Percentiles rank a stretch among this genome's conserved stretches.
phyloP scores from a whole-genome alignment of 495 filamentous ascomycete species.

The Xylaria curta region DNA sequence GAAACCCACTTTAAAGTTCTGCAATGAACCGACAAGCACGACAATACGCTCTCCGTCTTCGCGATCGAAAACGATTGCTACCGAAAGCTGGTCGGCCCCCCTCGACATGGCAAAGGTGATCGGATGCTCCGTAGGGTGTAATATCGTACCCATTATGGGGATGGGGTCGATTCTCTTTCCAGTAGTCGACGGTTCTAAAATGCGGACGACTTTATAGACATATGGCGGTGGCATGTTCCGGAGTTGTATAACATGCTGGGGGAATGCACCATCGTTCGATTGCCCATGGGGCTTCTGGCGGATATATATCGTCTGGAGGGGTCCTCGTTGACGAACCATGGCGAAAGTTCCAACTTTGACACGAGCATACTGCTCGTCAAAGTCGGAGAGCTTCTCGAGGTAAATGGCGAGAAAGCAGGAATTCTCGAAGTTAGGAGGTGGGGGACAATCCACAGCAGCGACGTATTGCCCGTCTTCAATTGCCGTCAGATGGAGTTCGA shows the following conservation, averaged over 20 bases:
- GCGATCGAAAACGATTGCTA: not conserved
- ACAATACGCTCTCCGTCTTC: not conserved
- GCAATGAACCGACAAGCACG: not conserved
- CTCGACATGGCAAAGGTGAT: not conserved
- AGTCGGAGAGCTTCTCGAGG: slow-evolving; percentile 25
- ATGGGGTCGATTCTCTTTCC: not conserved
- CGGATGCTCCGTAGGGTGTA: too few species aligned
- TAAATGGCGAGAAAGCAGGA: slow-evolving; percentile 30
- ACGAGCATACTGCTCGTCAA: slow-evolving; percentile 29
- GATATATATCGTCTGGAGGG: slow-evolving; percentile 28
- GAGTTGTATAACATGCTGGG: slow-evolving; percentile 25
- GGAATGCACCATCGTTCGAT: slow-evolving; percentile 22
- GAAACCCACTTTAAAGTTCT: slow-evolving; percentile 5
- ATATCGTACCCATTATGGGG: not conserved
- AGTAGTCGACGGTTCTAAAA: not conserved
- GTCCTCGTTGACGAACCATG: slow-evolving; percentile 22
- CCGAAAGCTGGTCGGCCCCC: slow-evolving; percentile 8
- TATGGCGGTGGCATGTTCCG: slow-evolving; percentile 4
- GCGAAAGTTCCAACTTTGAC: slow-evolving; percentile 25
- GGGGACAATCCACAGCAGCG: slow-evolving; percentile 27
- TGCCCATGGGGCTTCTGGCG: slow-evolving; percentile 25
- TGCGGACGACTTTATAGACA: slow-evolving; percentile 17
- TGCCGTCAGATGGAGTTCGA: slow-evolving; percentile 20
- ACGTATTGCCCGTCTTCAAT: slow-evolving; percentile 2
- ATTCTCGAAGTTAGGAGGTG: slow-evolving; percentile 30